phyloP scores from a whole-genome alignment of 2,329 filamentous ascomycete species.

The Hypoxylon sp. region DNA sequence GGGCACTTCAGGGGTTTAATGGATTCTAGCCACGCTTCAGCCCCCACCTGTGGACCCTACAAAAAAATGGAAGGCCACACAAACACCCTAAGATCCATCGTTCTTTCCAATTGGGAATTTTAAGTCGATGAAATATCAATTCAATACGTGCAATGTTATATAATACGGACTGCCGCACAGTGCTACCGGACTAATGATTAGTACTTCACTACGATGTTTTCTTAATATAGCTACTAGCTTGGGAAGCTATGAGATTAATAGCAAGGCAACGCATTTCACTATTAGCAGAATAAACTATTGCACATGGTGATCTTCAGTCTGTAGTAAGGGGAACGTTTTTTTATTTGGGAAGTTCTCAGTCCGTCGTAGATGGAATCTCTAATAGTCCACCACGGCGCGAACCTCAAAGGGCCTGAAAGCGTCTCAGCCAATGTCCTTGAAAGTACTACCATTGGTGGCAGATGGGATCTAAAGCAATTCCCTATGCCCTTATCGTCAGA shows the following conservation, averaged over 20 bases:
- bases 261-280: constrained; percentile 12
- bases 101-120: too few relatives aligned
- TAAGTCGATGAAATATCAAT: not conserved
- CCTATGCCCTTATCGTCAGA: constrained; percentile 53
- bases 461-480: constrained; percentile 53
- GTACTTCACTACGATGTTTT: not conserved
- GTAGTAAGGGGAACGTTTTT: constrained; percentile 53
- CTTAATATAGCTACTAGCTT: not conserved
- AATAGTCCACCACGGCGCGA: constrained; percentile 55
- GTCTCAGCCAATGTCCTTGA: constrained; percentile 56
- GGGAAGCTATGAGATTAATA: not conserved
- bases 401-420: constrained; percentile 56
- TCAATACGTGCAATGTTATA: not conserved
- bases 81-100: too few relatives aligned
- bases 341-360: constrained; percentile 62
- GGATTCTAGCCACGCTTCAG: constrained; percentile 4
- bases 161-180: not conserved
- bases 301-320: constrained; percentile 14
- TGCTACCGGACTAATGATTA: not conserved
- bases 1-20: constrained; percentile 9
- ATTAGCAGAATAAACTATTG: constrained; percentile 13
- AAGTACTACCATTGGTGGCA: constrained; percentile 53
- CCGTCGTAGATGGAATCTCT: constrained; percentile 58
- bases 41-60: not conserved
- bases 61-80: not conserved